These are phyloP conservation scores for Xylaria digitata DNA, from an alignment of 2,329 filamentous ascomycete species.

Conservation along the genomic window DNA sequence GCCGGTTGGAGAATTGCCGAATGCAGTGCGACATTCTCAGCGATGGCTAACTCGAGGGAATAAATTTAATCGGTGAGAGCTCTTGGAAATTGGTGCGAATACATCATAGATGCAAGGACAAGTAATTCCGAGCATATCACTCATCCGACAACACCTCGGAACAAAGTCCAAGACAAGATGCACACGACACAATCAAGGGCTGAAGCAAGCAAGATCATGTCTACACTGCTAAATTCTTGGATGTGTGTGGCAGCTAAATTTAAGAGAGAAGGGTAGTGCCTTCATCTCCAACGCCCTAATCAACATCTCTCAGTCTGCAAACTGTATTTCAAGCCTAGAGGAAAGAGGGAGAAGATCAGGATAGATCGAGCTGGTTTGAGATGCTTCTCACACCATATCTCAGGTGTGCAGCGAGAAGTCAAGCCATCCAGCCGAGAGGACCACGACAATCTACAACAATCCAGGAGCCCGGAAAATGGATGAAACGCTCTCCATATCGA, in stretches of 20 bases:
- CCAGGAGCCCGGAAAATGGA: slow-evolving; percentile 61
- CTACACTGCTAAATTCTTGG: slow-evolving; percentile 29
- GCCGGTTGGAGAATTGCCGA: slow-evolving; percentile 93
- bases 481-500: slow-evolving; percentile 50
- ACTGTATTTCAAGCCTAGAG: slow-evolving; percentile 58
- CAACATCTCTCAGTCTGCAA: slow-evolving; percentile 69
- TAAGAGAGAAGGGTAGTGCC: slow-evolving; percentile 74
- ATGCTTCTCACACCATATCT: slow-evolving; percentile 51
- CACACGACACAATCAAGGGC: slow-evolving; percentile 55
- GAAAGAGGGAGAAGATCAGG: slow-evolving; percentile 70
- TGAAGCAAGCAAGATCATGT: background rate
- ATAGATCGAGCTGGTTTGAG: slow-evolving; percentile 82
- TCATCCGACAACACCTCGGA: slow-evolving; percentile 83
- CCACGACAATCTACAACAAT: slow-evolving; percentile 79
- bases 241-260: slow-evolving; percentile 74
- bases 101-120: slow-evolving; percentile 26
- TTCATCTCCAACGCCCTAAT: slow-evolving; percentile 85
- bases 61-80: slow-evolving; percentile 83
- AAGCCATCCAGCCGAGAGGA: slow-evolving; percentile 79
- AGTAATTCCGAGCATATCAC: slow-evolving; percentile 52
- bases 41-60: slow-evolving; percentile 85
- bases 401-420: slow-evolving; percentile 52
- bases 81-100: background rate
- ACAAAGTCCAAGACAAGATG: slow-evolving; percentile 57
- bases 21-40: slow-evolving; percentile 90